Evolutionary conservation across 257 asterid genomes (phyloP).

Genomic region (Solanum paucissectum): DNA sequence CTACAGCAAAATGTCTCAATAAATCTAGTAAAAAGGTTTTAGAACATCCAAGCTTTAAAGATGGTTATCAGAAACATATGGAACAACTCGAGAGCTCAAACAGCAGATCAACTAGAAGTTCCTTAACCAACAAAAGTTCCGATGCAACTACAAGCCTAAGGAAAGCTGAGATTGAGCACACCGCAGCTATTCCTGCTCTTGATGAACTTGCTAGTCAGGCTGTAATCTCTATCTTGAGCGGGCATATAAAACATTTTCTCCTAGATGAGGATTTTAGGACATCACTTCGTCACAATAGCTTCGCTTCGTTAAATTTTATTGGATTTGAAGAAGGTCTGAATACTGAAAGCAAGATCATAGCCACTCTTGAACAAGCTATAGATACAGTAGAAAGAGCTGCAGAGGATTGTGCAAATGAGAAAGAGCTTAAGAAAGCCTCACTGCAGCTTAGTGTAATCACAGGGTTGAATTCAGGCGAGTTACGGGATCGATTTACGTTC

Average conservation of each 20-base stretch:
- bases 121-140: not conserved
- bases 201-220: slow-evolving; percentile 71
- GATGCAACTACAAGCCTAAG: slow-evolving; percentile 19
- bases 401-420: slow-evolving; percentile 34
- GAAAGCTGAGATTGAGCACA: slow-evolving; percentile 23
- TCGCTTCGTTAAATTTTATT: slow-evolving; percentile 35
- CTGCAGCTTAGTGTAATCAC: slow-evolving; percentile 79
- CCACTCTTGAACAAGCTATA: slow-evolving; percentile 64
- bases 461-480: slow-evolving; percentile 49
- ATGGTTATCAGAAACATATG: not conserved
- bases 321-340: slow-evolving; percentile 28
- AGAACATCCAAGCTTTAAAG: slow-evolving; percentile 1
- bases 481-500: slow-evolving; percentile 47
- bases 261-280: slow-evolving; percentile 57
- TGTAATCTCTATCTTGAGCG: slow-evolving; percentile 51
- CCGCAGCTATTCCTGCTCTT: slow-evolving; percentile 41
- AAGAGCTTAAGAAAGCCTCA: slow-evolving; percentile 62
- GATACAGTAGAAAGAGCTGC: slow-evolving; percentile 57
- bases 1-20: slow-evolving; percentile 10
- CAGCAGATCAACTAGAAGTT: slow-evolving; percentile 4
- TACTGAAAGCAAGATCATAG: slow-evolving; percentile 43
- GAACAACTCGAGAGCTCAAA: slow-evolving; percentile 12
- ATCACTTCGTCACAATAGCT: slow-evolving; percentile 45
- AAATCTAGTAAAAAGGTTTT: slow-evolving; percentile 14
- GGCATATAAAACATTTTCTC: slow-evolving; percentile 34